Conservation (phyloP, 2,329 filamentous ascomycete genomes). For the Graphilbum fragrans region DNA sequence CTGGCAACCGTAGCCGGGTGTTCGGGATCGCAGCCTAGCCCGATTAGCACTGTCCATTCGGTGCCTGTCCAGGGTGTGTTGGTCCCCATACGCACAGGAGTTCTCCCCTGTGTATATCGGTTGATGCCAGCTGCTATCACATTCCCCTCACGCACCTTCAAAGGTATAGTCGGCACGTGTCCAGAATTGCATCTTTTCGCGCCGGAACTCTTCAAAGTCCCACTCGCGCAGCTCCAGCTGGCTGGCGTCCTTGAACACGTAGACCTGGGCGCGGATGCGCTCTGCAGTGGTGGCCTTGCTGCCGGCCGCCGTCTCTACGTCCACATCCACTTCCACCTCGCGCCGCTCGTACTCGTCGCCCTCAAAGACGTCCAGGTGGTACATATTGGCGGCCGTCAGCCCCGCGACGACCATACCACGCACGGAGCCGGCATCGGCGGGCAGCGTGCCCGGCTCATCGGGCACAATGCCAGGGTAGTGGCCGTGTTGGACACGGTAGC, state of each 20-base stretch:
- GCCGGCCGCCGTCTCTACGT: constrained; percentile 4
- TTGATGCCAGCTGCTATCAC: background rate
- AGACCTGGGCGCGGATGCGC: constrained; percentile 45
- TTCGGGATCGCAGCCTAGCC: background rate
- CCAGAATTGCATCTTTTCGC: constrained; percentile 53
- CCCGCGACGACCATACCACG: constrained; percentile 66
- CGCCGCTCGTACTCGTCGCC: constrained; percentile 58
- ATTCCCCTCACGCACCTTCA: constrained; percentile 20
- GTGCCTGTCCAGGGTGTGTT: too few relatives aligned
- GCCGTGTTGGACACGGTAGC: constrained; percentile 52
- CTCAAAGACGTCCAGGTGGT: constrained; percentile 71
- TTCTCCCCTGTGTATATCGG: background rate
- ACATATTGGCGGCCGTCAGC: constrained; percentile 64
- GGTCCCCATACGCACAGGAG: too few relatives aligned
- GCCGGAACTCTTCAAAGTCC: constrained; percentile 76
- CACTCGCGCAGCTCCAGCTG: constrained; percentile 64
- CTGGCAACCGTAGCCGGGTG: background rate
- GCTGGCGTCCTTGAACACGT: constrained; percentile 44
- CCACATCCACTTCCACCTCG: constrained; percentile 39
- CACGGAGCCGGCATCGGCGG: constrained; percentile 40
- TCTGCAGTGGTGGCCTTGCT: constrained; percentile 13
- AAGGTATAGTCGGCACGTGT: constrained; percentile 36
- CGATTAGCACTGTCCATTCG: background rate
- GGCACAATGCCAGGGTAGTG: constrained; percentile 73
- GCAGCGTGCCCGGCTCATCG: constrained; percentile 24